Conservation (phyloP, 1,139 yeast genomes). For the Eremothecium coryli region DNA sequence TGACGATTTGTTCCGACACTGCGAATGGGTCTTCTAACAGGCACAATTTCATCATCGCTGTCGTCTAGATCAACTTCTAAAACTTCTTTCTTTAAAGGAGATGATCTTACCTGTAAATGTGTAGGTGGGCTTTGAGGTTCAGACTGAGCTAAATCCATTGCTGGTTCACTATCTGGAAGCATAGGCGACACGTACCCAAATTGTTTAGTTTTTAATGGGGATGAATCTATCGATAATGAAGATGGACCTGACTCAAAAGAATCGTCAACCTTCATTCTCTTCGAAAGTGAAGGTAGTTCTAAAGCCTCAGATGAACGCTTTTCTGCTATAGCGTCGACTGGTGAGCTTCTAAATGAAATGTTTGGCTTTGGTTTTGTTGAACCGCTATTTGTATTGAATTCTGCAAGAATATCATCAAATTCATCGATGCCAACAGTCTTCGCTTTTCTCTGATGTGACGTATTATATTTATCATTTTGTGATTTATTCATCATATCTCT, state of each 20-base stretch:
- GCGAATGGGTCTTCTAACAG: conserved; percentile 34
- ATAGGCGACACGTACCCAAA: neutral
- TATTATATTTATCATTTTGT: conserved; percentile 19
- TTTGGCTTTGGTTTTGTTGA: conserved; percentile 7
- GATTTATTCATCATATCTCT: conserved; percentile 20
- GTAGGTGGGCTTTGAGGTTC: conserved; percentile 21
- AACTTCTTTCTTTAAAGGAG: conserved; percentile 1
- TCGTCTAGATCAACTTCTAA: conserved; percentile 14
- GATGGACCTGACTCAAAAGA: neutral
- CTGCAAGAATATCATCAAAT: conserved; percentile 41
- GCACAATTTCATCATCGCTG: conserved; percentile 40
- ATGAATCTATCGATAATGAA: conserved; percentile 11
- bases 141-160: conserved; percentile 4
- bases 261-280: neutral
- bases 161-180: neutral
- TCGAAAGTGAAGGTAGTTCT: neutral
- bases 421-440: conserved; percentile 33
- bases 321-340: neutral
- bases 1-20: conserved; percentile 32
- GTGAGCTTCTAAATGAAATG: conserved; percentile 7
- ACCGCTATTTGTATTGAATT: conserved; percentile 30
- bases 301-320: neutral
- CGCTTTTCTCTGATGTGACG: conserved; percentile 17
- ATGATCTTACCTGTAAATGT: conserved; percentile 5
- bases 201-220: conserved; percentile 12